phyloP scores from a whole-genome alignment of 2,329 filamentous ascomycete species.

The Talaromyces albobiverticillius region DNA sequence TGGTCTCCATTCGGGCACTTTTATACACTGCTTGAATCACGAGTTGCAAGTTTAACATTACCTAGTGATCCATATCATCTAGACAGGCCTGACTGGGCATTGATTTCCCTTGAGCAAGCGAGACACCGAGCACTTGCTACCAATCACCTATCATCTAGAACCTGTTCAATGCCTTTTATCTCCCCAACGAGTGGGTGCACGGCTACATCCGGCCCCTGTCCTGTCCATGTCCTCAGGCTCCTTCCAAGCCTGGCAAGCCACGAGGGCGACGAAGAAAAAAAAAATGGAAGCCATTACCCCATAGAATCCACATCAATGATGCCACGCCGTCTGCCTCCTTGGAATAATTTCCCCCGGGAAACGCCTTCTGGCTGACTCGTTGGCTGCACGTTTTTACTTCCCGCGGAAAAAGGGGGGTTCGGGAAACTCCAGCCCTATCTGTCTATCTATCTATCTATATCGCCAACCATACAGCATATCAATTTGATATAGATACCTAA shows the following conservation, averaged over 20 bases:
- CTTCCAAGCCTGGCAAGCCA: too few species aligned
- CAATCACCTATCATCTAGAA: too few species aligned
- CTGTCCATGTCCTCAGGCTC: too few species aligned
- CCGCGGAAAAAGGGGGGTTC: background rate
- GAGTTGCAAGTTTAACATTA: too few species aligned
- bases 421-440: background rate
- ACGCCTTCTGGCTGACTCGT: background rate
- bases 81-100: too few species aligned
- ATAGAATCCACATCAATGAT: constrained; percentile 14
- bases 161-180: too few species aligned
- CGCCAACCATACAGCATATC: background rate
- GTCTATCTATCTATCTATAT: background rate
- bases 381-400: background rate
- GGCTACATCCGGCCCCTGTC: constrained; percentile 8
- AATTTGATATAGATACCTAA: too few species aligned
- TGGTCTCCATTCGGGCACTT: too few species aligned
- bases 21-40: too few species aligned
- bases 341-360: background rate
- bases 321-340: background rate
- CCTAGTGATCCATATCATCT: too few species aligned
- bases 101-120: too few species aligned
- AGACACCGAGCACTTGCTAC: too few species aligned
- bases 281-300: constrained; percentile 11
- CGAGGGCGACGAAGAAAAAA: background rate
- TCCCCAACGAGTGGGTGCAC: background rate